A percentile compares a stretch with the other conserved stretches of the same genome.
Evolutionary conservation across 1,284 basidiomycete genomes (phyloP).

Genomic region (Rugiboletus extremiorientalis): DNA sequence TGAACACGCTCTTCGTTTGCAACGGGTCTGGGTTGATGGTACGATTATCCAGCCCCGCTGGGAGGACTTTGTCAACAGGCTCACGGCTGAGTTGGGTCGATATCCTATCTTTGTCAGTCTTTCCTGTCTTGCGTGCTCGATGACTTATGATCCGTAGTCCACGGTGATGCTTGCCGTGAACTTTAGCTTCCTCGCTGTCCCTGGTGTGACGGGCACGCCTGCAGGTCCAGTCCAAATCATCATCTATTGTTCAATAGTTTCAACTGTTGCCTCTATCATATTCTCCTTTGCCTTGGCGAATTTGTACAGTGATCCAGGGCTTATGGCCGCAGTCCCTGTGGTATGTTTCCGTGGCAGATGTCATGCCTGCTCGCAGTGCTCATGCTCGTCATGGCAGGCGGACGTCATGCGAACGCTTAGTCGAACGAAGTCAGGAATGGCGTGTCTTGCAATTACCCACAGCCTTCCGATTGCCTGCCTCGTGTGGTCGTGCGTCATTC

Average conservation of each 20-base stretch:
- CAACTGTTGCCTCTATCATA: slow-evolving; percentile 14
- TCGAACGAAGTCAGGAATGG: slow-evolving; percentile 9
- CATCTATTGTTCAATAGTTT: slow-evolving; percentile 18
- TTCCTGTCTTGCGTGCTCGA: not conserved
- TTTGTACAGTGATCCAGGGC: slow-evolving; percentile 16
- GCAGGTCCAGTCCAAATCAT: not conserved
- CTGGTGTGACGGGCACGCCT: not conserved
- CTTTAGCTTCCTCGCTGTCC: slow-evolving; percentile 20
- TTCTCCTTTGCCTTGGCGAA: slow-evolving; percentile 18
- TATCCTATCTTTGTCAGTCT: slow-evolving; percentile 48
- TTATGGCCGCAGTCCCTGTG: slow-evolving; percentile 1
- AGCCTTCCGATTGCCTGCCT: slow-evolving; percentile 15
- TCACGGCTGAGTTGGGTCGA: slow-evolving; percentile 51
- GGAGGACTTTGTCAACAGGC: slow-evolving; percentile 39
- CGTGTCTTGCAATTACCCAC: slow-evolving; percentile 11
- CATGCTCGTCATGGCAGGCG: not conserved
- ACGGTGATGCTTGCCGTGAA: slow-evolving; percentile 24
- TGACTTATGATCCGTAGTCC: slow-evolving; percentile 15
- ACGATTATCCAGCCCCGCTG: slow-evolving; percentile 27
- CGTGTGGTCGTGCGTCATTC: slow-evolving; percentile 18
- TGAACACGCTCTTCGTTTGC: slow-evolving; percentile 16
- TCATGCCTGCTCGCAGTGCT: not conserved
- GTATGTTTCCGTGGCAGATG: slow-evolving; percentile 4
- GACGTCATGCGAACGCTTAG: slow-evolving; percentile 1
- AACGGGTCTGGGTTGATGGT: slow-evolving; percentile 23